Conservation (phyloP, 2,329 filamentous ascomycete species). For the Talaromyces piceae region DNA sequence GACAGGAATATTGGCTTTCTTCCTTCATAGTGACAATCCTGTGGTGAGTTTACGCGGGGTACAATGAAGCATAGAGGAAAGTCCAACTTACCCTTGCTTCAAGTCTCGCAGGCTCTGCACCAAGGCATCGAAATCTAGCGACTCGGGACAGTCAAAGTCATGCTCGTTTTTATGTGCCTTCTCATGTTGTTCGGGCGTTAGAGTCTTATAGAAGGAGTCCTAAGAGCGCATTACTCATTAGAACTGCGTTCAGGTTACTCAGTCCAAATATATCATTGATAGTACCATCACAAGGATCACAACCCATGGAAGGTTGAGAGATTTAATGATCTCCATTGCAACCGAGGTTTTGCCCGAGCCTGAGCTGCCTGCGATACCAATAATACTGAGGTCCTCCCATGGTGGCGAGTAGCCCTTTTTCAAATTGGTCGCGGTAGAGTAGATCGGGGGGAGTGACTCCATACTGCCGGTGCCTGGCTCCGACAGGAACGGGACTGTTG, state of each 20-base stretch:
- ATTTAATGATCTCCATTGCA: slow-evolving; percentile 81
- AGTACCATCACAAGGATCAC: slow-evolving; percentile 92
- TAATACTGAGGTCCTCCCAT: slow-evolving; percentile 94
- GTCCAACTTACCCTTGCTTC: slow-evolving; percentile 71
- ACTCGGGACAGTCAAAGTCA: slow-evolving; percentile 90
- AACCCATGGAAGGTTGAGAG: slow-evolving; percentile 92
- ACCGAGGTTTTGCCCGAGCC: slow-evolving; percentile 94
- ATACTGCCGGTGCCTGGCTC: slow-evolving; percentile 14
- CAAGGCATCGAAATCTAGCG: slow-evolving; percentile 88
- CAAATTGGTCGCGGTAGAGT: slow-evolving; percentile 25
- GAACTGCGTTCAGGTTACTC: background rate
- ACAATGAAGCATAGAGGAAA: background rate
- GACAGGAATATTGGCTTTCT: slow-evolving; percentile 72
- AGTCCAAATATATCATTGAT: slow-evolving; percentile 10
- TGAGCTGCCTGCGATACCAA: slow-evolving; percentile 90
- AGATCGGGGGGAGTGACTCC: slow-evolving; percentile 32
- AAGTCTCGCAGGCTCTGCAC: slow-evolving; percentile 73
- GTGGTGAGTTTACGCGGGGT: slow-evolving; percentile 11
- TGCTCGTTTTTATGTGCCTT: slow-evolving; percentile 84
- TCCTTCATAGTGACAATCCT: slow-evolving; percentile 18
- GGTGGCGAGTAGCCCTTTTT: slow-evolving; percentile 72
- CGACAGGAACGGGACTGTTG: background rate
- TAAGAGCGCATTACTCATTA: slow-evolving; percentile 29
- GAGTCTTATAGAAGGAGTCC: slow-evolving; percentile 96
- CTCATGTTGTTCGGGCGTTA: slow-evolving; percentile 69